Percentiles rank a stretch among this genome's conserved stretches.
Conservation (phyloP, 2,329 filamentous ascomycete species). For the Fusarium oxysporum region DNA sequence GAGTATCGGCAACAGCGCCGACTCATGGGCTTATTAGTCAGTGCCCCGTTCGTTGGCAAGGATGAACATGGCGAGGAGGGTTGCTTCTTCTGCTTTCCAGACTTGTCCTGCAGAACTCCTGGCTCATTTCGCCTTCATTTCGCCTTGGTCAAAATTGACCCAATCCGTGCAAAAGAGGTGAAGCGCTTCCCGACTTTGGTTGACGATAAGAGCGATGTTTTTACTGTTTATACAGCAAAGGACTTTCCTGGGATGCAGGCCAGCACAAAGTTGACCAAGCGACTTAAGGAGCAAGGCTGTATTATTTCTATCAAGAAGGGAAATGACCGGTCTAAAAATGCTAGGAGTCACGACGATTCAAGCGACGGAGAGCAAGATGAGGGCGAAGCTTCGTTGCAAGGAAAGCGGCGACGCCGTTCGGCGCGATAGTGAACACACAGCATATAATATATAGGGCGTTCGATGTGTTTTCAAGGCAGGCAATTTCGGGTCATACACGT, state of each 20-base stretch:
- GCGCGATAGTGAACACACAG: slow-evolving; percentile 24
- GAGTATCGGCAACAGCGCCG: slow-evolving; percentile 79
- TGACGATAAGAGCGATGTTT: slow-evolving; percentile 73
- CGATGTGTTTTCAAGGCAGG: slow-evolving; percentile 6
- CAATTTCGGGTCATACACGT: slow-evolving; percentile 21
- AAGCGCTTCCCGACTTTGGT: slow-evolving; percentile 63
- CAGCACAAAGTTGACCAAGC: slow-evolving; percentile 78
- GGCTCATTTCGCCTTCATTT: slow-evolving; percentile 82
- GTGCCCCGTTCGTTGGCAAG: slow-evolving; percentile 79
- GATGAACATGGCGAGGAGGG: slow-evolving; percentile 80
- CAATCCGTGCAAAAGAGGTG: slow-evolving; percentile 60
- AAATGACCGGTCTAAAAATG: slow-evolving; percentile 69
- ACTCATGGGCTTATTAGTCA: slow-evolving; percentile 83
- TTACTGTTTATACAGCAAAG: slow-evolving; percentile 85
- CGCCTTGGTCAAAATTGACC: slow-evolving; percentile 77
- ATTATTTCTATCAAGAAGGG: slow-evolving; percentile 90
- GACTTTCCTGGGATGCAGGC: slow-evolving; percentile 88
- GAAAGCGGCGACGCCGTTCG: slow-evolving; percentile 41
- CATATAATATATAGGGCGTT: slow-evolving; percentile 33
- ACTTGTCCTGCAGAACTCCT: slow-evolving; percentile 82
- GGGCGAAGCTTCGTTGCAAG: slow-evolving; percentile 28
- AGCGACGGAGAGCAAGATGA: slow-evolving; percentile 59
- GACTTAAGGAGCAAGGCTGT: slow-evolving; percentile 81
- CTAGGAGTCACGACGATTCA: slow-evolving; percentile 55
- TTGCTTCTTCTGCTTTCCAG: slow-evolving; percentile 88